Evolutionary conservation across 148 eudicot genomes (phyloP), one percentile per base, ranked within the genome.

Genomic region (Pouteria glomerata): DNA sequence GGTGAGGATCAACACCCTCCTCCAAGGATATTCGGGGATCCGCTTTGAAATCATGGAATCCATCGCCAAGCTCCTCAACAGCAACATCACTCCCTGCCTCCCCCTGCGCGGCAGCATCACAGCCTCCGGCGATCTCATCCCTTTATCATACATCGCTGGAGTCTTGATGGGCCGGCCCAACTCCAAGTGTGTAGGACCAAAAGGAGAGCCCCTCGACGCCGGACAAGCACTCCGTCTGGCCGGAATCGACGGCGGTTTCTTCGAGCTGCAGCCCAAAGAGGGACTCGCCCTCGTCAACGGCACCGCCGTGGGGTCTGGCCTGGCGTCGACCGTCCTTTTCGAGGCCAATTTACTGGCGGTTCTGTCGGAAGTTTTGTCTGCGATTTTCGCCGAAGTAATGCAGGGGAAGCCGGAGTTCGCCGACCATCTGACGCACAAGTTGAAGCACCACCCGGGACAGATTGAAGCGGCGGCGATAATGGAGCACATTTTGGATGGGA

Each of bases 391-490:
- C 33, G 77, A 74, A 55, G 77, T 74, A 52, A 74, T 74, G 77
- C 77, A 74, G 33, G 77, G 77, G 16, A 74, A 74, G 18, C 71
- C 71, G 6, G 77, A 74, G 39, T 74, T 74, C 39, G 66, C 77
- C 14, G 77, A 74, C 33, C 71, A 74, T 63, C 52, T 74, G 64
- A 74, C 71, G 4, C 77, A 74, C 50, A 74, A 74, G 27, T 31
- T 74, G 57, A 74, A 65, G 77, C 77, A 74, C 23, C 77, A 74
- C 16, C 77, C 77, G 0, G 77, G 77, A 8, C 77, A 74, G 53
- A 74, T 74, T 24, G 77, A 76, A 71, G 79, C 79, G 41, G 79
- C 79, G 33, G 79, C 79, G 6, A 76, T 76, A 52, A 76, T 76
- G 77, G 77, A 74, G 66, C 77, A 74, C 12, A 57, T 74, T 30